Evolutionary conservation across 805 yeast species (phyloP), one percentile per base, ranked within the genome.

Genomic region (Monosporozyma aquatica): DNA sequence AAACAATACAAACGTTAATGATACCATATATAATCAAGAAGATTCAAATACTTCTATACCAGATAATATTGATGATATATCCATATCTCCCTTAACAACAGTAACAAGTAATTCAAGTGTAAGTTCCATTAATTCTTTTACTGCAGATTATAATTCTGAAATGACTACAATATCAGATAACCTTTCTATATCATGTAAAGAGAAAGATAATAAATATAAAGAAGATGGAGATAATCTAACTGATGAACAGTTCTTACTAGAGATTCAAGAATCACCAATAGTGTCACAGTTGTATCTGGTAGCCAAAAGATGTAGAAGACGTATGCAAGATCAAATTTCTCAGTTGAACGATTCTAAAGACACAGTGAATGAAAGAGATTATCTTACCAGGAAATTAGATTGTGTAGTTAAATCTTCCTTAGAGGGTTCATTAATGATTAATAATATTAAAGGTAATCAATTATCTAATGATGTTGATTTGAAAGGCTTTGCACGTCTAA

Each of bases 351-450:
- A 52, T 9, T 51, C 51, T 2, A 13, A 34, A 17, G 41, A 48
- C 18, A 18, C 40, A 4, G 20, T 37, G 40, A 1, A 26, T 26
- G 3, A 15, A 29, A 1, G 45, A 45, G 14, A 52, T 46, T 29
- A 36, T 37, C 21, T 21, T 48, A 9, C 30, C 42, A 4, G 14
- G 5, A 42, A 42, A 18, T 21, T 57, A 8, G 59, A 59, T 32
- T 36, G 43, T 9, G 47, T 61, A 4, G 15, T 58, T 11, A 46
- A 52, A 10, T 41, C 52, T 2, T 55, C 64, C 1, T 22, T 56
- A 18, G 41, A 46, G 9, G 54, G 55, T 37, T 49, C 59, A 4
- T 42, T 43, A 25, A 50, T 52, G 21, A 43, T 59, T 7, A 60
- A 58, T 33, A 46, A 46, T 15, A 45, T 53, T 35, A 44, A 50